These are phyloP conservation scores for Nakaseomyces sp. DNA, from an alignment of 1,139 yeast species.

Conservation along the genomic window DNA sequence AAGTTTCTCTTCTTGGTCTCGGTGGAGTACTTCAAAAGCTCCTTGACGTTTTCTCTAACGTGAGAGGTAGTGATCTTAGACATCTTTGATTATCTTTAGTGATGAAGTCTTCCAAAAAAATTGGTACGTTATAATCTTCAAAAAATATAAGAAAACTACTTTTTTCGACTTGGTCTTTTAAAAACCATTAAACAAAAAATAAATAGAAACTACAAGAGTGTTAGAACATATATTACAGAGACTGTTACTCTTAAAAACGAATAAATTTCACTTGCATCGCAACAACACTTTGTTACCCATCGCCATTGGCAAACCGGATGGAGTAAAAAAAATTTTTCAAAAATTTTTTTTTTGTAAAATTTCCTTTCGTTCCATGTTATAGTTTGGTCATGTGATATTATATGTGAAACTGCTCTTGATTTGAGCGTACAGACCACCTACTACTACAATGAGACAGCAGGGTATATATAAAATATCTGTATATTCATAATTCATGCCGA, in stretches of 20 bases:
- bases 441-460: too few species aligned
- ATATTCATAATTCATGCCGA: too few species aligned
- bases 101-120: constrained; percentile 55
- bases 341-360: too few species aligned
- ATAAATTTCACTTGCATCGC: too few species aligned
- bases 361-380: too few species aligned
- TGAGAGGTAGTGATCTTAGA: constrained; percentile 88
- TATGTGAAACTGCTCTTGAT: too few species aligned
- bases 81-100: constrained; percentile 42
- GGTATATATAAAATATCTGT: too few species aligned
- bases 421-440: too few species aligned
- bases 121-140: constrained; percentile 6
- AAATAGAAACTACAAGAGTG: neutral
- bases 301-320: too few species aligned
- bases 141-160: constrained; percentile 3
- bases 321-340: neutral
- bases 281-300: neutral
- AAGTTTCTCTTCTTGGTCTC: constrained; percentile 99
- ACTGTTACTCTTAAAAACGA: too few species aligned
- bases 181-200: neutral
- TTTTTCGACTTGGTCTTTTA: constrained; percentile 4
- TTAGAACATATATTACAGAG: too few species aligned
- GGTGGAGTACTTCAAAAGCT: constrained; percentile 80
- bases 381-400: too few species aligned
- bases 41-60: constrained; percentile 95